Conservation (phyloP, 2,329 filamentous ascomycete genomes). For the Calonectria pseudoturangicola region DNA sequence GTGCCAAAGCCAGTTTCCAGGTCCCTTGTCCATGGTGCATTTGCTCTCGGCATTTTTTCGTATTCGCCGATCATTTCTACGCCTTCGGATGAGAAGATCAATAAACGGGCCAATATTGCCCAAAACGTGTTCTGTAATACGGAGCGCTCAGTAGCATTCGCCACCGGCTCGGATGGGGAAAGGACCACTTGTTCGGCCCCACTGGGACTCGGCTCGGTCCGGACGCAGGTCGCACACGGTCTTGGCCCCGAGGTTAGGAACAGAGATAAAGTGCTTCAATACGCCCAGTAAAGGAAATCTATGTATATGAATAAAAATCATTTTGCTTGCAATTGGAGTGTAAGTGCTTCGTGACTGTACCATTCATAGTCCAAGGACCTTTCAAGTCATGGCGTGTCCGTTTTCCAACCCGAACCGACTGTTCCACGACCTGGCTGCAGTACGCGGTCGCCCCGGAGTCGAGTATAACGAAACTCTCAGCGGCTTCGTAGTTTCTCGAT, state of each 20-base stretch:
- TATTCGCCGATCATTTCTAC: neutral
- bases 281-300: neutral
- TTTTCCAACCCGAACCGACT: neutral
- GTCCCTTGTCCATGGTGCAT: neutral
- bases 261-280: neutral
- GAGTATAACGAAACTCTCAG: neutral
- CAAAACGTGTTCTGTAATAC: neutral
- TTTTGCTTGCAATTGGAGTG: neutral
- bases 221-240: neutral
- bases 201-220: conserved; percentile 15
- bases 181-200: conserved; percentile 2
- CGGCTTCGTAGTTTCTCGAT: neutral
- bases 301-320: neutral
- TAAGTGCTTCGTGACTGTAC: too few relatives aligned
- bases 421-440: neutral
- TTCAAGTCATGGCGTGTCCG: conserved; percentile 2
- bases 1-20: neutral
- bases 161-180: neutral
- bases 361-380: neutral
- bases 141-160: neutral
- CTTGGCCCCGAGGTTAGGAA: neutral
- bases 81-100: neutral
- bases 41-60: neutral
- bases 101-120: neutral
- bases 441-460: neutral